Conservation (phyloP, 75 land plant species). For the Larix kaempferi region DNA sequence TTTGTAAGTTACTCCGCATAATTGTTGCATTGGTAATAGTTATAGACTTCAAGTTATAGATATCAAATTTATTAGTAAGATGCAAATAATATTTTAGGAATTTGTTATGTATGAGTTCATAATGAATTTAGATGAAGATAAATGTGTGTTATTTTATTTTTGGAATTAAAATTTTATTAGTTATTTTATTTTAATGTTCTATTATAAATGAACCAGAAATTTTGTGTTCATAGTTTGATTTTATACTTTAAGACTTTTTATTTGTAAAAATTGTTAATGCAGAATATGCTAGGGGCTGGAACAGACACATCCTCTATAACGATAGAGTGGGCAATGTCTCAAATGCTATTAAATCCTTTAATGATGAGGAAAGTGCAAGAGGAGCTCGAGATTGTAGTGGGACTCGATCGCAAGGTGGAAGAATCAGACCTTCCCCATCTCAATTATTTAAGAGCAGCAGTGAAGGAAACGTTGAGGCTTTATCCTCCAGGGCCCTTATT, state of each 20-base stretch:
- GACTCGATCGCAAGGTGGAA: slow-evolving; percentile 37
- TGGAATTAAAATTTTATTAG: too few relatives aligned
- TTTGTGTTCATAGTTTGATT: too few relatives aligned
- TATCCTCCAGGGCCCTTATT: slow-evolving; percentile 74
- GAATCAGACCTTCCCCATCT: slow-evolving; percentile 57
- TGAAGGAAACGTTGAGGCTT: slow-evolving; percentile 67
- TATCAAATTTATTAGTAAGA: background rate
- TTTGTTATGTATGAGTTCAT: too few relatives aligned
- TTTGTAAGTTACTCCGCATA: background rate
- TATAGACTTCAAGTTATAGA: fast-evolving
- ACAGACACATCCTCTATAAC: slow-evolving; percentile 10
- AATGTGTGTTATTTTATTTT: too few relatives aligned
- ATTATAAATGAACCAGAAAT: too few relatives aligned
- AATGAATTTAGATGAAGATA: too few relatives aligned
- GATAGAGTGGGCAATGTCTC: slow-evolving; percentile 26
- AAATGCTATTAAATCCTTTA: slow-evolving; percentile 7
- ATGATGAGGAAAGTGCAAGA: slow-evolving; percentile 3
- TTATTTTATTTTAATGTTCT: too few relatives aligned
- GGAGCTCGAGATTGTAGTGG: slow-evolving; percentile 25
- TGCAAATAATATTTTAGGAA: too few relatives aligned
- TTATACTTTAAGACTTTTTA: too few relatives aligned
- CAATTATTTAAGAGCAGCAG: slow-evolving; percentile 28
- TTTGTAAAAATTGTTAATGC: too few relatives aligned
- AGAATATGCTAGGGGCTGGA: slow-evolving; percentile 10
- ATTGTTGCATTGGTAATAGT: background rate